A percentile compares a stretch with the other conserved stretches of the same genome.
Evolutionary conservation across 805 yeast genomes (phyloP).

Genomic region (Limtongozyma cylindracea): DNA sequence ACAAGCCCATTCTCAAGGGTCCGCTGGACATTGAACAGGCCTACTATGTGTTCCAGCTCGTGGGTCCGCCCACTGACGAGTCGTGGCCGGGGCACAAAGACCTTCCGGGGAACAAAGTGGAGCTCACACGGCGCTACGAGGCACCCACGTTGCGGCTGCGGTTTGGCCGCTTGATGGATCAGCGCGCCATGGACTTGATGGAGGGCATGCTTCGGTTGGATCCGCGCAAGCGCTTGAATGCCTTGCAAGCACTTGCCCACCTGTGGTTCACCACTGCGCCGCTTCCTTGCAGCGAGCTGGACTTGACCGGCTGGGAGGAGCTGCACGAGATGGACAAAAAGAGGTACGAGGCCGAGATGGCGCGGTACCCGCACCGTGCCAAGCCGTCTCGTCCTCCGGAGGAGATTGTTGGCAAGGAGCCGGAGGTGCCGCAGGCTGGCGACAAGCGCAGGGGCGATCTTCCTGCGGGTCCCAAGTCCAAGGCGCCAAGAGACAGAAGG

Average conservation of each 20-base stretch:
- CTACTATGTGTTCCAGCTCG: slow-evolving; percentile 46
- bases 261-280: slow-evolving; percentile 48
- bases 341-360: too few species aligned
- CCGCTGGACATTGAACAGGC: slow-evolving; percentile 75
- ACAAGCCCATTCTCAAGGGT: slow-evolving; percentile 71
- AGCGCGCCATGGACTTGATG: slow-evolving; percentile 26
- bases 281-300: slow-evolving; percentile 23
- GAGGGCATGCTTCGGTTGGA: slow-evolving; percentile 38
- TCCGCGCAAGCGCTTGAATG: slow-evolving; percentile 54
- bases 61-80: slow-evolving; percentile 52
- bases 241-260: slow-evolving; percentile 50
- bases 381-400: too few species aligned
- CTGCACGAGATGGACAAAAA: slow-evolving; percentile 74
- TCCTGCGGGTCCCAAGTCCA: too few species aligned
- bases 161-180: slow-evolving; percentile 17
- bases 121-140: slow-evolving; percentile 19
- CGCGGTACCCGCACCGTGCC: too few species aligned
- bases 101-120: slow-evolving; percentile 26
- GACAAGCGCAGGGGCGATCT: neutral
- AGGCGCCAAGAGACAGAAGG: too few species aligned
- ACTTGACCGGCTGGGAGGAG: slow-evolving; percentile 50
- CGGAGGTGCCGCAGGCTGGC: too few species aligned
- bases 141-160: slow-evolving; percentile 6
- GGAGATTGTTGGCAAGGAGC: slow-evolving; percentile 1
- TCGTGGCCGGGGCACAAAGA: slow-evolving; percentile 40